Conservation (phyloP, 352 stramenopile species). For the Nothophytophthora sp. region DNA sequence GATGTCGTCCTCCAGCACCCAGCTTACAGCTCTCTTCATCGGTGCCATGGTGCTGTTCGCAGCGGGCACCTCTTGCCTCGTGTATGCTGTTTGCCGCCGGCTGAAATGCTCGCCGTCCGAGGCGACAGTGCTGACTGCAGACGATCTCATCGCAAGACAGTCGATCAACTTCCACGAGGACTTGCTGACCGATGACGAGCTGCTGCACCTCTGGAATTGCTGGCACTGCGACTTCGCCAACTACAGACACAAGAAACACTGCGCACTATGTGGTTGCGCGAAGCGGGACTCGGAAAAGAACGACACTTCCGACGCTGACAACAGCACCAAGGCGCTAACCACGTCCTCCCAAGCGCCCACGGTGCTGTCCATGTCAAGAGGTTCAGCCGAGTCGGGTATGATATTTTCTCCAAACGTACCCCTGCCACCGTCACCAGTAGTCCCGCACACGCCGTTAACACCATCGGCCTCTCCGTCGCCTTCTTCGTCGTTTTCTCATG, state of each 20-base stretch:
- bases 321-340: conserved; percentile 5
- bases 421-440: neutral
- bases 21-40: conserved; percentile 26
- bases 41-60: conserved; percentile 37
- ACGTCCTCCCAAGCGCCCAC: conserved; percentile 29
- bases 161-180: conserved; percentile 46
- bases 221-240: conserved; percentile 61
- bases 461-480: neutral
- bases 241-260: conserved; percentile 56
- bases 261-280: conserved; percentile 43
- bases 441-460: too few species aligned
- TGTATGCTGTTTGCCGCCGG: conserved; percentile 34
- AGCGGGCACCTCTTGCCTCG: conserved; percentile 20
- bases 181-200: conserved; percentile 50
- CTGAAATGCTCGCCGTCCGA: conserved; percentile 34
- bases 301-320: conserved; percentile 5
- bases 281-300: conserved; percentile 34
- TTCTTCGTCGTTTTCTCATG: neutral
- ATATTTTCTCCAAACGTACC: conserved; percentile 9
- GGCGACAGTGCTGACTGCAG: neutral
- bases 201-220: conserved; percentile 53
- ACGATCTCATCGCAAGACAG: neutral
- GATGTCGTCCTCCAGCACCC: neutral
- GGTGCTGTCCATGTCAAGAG: conserved; percentile 22
- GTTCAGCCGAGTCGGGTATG: conserved; percentile 17